Evolutionary conservation across 202 grass and related monocot genomes (phyloP).

Genomic region (Saccharum hybrid): DNA sequence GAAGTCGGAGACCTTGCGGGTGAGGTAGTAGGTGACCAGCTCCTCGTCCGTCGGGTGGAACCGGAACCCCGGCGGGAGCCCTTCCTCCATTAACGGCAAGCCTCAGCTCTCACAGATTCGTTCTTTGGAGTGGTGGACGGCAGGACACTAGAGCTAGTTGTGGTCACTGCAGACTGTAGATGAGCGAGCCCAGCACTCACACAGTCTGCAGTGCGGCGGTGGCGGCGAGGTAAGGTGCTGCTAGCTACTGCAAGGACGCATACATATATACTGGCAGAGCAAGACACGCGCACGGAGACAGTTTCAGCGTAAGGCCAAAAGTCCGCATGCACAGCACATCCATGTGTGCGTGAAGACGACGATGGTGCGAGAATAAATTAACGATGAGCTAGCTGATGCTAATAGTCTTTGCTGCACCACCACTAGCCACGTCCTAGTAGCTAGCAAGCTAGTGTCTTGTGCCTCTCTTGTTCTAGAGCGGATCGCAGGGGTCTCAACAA

Average conservation of each 20-base stretch:
- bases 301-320: constrained; percentile 3
- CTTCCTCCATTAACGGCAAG: neutral
- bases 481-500: constrained; percentile 51
- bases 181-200: neutral
- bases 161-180: constrained; percentile 34
- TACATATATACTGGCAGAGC: constrained; percentile 41
- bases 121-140: too few species aligned
- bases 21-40: constrained; percentile 50
- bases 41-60: constrained; percentile 97
- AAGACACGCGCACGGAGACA: neutral
- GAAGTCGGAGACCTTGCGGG: neutral
- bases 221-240: neutral
- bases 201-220: constrained; percentile 24
- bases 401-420: neutral
- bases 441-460: too few species aligned
- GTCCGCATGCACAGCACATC: too few species aligned
- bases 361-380: too few species aligned
- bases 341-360: neutral
- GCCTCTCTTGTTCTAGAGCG: constrained; percentile 45
- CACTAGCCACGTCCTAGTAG: too few species aligned
- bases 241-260: neutral
- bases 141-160: neutral
- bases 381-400: neutral
- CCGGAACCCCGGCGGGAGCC: constrained; percentile 74
- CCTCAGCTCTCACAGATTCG: too few species aligned